Evolutionary conservation across 1,284 basidiomycete species (phyloP).

Genomic region (Heliocybe sulcata): DNA sequence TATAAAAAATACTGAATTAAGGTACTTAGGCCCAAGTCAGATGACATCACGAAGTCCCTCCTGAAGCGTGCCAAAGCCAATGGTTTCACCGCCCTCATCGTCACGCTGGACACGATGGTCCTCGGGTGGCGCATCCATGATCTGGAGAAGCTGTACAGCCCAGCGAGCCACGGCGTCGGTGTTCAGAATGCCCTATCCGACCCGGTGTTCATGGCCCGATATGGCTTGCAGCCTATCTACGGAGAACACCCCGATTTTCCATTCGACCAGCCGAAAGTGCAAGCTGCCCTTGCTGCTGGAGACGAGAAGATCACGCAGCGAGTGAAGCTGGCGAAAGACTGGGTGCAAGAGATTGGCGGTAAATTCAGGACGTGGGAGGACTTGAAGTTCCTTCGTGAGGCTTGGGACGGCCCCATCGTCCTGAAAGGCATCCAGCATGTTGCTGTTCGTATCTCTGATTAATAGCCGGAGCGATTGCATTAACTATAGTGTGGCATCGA

Average conservation of each 20-base stretch:
- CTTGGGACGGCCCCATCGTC: slow-evolving; percentile 66
- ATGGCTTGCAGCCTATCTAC: slow-evolving; percentile 32
- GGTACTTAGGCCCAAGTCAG: slow-evolving; percentile 40
- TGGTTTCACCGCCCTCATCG: slow-evolving; percentile 61
- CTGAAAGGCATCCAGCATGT: slow-evolving; percentile 64
- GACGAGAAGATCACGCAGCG: slow-evolving; percentile 34
- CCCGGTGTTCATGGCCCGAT: slow-evolving; percentile 61
- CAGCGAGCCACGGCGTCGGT: slow-evolving; percentile 56
- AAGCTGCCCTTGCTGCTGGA: slow-evolving; percentile 30
- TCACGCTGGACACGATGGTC: slow-evolving; percentile 62
- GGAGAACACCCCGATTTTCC: slow-evolving; percentile 46
- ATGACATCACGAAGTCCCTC: slow-evolving; percentile 59
- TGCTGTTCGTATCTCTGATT: background rate
- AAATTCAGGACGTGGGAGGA: slow-evolving; percentile 59
- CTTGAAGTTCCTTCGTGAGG: slow-evolving; percentile 49
- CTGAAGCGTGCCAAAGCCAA: slow-evolving; percentile 56
- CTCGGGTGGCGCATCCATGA: slow-evolving; percentile 69
- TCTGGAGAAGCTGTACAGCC: slow-evolving; percentile 49
- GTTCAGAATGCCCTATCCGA: slow-evolving; percentile 55
- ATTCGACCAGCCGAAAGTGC: slow-evolving; percentile 39
- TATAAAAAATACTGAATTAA: background rate
- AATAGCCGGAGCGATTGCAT: no score
- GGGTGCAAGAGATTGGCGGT: slow-evolving; percentile 52
- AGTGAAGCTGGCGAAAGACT: slow-evolving; percentile 41
- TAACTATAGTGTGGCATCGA: no score